phyloP scores from a whole-genome alignment of 108 stramenopile genomes.

The Nitzschia putrida region DNA sequence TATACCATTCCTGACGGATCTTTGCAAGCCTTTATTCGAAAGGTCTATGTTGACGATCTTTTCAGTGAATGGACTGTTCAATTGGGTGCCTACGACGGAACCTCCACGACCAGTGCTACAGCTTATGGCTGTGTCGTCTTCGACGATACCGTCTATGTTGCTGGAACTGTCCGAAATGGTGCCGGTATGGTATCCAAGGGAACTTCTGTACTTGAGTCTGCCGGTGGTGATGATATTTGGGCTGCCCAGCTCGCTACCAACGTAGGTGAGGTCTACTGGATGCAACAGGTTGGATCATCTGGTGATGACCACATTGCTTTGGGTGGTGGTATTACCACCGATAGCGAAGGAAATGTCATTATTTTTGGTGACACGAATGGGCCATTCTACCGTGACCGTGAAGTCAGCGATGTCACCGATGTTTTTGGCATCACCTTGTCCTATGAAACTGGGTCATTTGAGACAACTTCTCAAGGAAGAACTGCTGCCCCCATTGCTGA shows the following conservation, averaged over 20 bases:
- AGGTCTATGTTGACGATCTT: slow-evolving; percentile 17
- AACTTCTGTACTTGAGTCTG: not conserved
- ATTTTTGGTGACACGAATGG: slow-evolving; percentile 48
- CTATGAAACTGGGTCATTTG: slow-evolving; percentile 7
- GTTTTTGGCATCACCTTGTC: slow-evolving; percentile 13
- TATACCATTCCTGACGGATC: slow-evolving; percentile 9
- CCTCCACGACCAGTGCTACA: not conserved
- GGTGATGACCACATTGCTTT: slow-evolving; percentile 34
- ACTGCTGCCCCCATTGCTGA: not conserved
- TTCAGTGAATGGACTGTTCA: slow-evolving; percentile 20
- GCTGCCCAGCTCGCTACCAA: slow-evolving; percentile 20
- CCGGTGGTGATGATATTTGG: slow-evolving; percentile 35
- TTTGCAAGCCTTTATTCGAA: slow-evolving; percentile 21
- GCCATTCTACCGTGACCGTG: slow-evolving; percentile 29
- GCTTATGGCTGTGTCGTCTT: slow-evolving; percentile 18
- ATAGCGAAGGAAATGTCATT: slow-evolving; percentile 36
- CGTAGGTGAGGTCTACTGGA: slow-evolving; percentile 33
- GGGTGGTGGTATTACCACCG: slow-evolving; percentile 23
- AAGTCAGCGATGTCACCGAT: slow-evolving; percentile 3
- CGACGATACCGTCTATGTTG: slow-evolving; percentile 23
- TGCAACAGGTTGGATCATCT: slow-evolving; percentile 42
- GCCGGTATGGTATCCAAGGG: slow-evolving; percentile 17
- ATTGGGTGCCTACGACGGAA: slow-evolving; percentile 7
- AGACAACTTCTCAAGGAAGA: slow-evolving; percentile 10
- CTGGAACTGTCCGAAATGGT: slow-evolving; percentile 10